Evolutionary conservation across 176 grass and related monocot genomes (phyloP), one percentile per base, ranked within the genome.

Genomic region (Carex scoparia): DNA sequence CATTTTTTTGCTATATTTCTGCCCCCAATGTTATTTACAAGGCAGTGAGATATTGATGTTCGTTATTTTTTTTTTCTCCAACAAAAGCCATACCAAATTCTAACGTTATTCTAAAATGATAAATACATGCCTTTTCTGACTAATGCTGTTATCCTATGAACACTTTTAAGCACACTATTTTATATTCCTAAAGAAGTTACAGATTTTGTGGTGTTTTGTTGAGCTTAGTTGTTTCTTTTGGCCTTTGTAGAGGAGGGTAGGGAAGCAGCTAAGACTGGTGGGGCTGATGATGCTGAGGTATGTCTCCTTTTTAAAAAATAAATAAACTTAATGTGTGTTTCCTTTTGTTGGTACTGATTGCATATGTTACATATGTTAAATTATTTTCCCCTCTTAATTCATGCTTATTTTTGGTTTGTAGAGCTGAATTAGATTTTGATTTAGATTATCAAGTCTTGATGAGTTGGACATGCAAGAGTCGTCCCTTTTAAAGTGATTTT

Each of bases 241-340:
- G 53, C 13, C 12, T 78, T 77, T 40, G 72, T 40, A 59, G 72
- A 85, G 33, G 84, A 85, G 84, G 53, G 18, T 59, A 78, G 69
- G 68, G 56, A 85, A 5, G 3, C 57, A 77, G 69, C 64, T 14
- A 77, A 77, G 69, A 28, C 71, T 65, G 33, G 16, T 35, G 65
- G 7, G 2, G 58, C 70, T 77, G 56, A 78, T 86, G 81, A 83
- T 69, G 81, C 81, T 53, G 81, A 83, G 81, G 81, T 83, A 69
- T 35, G 46, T 55, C 15, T 76, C 40, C 3, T 78, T 79, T 35
- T 33, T 79, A 23, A 23, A 23, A 23, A 23, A 23, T 23, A 23
- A 23, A 32, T 9, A 33, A n/a, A 0, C 2, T 15, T 61, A 2
- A 31, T 76, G 7, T 5, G 10, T 30, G 48, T 75, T 23, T 23